A percentile compares a stretch with the other conserved stretches of the same genome.
Evolutionary conservation across 176 grass and related monocot genomes (phyloP).

Genomic region (Microstegium vimineum): DNA sequence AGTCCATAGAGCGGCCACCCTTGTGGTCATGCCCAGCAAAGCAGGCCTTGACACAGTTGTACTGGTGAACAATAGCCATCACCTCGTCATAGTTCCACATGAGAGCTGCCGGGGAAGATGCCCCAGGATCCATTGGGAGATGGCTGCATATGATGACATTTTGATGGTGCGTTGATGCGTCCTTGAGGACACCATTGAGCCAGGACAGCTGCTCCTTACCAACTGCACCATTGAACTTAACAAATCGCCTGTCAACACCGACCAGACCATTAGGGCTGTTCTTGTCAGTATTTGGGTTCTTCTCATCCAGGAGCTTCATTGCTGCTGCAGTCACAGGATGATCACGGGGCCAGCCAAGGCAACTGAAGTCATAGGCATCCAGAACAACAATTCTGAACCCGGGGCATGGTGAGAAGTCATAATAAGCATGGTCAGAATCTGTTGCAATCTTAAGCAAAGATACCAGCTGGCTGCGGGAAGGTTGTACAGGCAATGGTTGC

Average conservation of each 20-base stretch:
- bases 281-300: conserved; percentile 82
- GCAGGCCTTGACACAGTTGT: conserved; percentile 79
- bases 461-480: conserved; percentile 69
- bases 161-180: conserved; percentile 37
- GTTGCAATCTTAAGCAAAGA: conserved; percentile 73
- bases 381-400: conserved; percentile 62
- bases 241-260: conserved; percentile 55
- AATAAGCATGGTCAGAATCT: conserved; percentile 46
- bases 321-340: conserved; percentile 56
- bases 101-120: conserved; percentile 51
- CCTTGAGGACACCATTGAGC: conserved; percentile 55
- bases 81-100: conserved; percentile 96
- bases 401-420: conserved; percentile 68
- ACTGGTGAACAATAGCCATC: conserved; percentile 60
- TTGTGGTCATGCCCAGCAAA: conserved; percentile 85
- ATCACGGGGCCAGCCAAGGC: conserved; percentile 69
- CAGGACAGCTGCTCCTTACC: conserved; percentile 76
- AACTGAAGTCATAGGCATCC: conserved; percentile 86
- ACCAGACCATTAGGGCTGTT: conserved; percentile 74
- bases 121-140: conserved; percentile 70
- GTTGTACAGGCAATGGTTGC: conserved; percentile 98
- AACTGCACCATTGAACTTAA: conserved; percentile 86
- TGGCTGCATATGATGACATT: conserved; percentile 78
- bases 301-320: conserved; percentile 53
- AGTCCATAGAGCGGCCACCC: conserved; percentile 66